Evolutionary conservation across 73 alveolate genomes (phyloP), one percentile per base, ranked within the genome.

Genomic region (Blepharisma stoltei): DNA sequence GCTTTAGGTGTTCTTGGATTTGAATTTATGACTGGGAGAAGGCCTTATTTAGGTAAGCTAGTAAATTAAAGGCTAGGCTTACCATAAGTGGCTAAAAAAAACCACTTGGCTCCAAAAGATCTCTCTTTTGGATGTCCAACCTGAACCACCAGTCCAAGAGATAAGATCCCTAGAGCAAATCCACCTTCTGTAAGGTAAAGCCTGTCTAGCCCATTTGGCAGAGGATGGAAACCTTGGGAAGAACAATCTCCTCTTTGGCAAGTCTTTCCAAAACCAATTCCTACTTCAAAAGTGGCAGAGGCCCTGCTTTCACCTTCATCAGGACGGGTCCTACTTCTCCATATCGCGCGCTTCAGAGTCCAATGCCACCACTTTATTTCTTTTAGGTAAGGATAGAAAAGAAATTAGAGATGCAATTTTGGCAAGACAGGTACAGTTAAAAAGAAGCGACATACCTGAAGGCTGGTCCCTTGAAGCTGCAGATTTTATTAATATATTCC

Each of bases 391-490:
- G 71, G 81, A 87, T 23, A 86, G 99, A 55, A 90, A 95, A 80
- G 99, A 95, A 83, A 93, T 95, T 67, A 95, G 97, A 88, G 99
- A 95, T 76, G 83, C 93, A 78, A 94, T 95, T 8, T 82, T 95
- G 46, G 92, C 97, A 4, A 90, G 89, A 80, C 92, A 95, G 83
- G 93, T 88, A 11, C 65, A 85, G 54, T 83, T 95, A 9, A 94
- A 87, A 76, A 82, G 78, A 81, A 70, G 67, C 54, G 98, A 95
- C 78, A 90, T 95, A 2, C 97, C 96, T 27, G 86, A 84, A 9
- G 96, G 97, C 54, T 95, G 99, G 99, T 85, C 96, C n/a, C 83
- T 94, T 18, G 99, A 95, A 55, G 97, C 93, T 8, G 95, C 97
- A 37, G 99, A 95, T 87, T 95, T 95, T 71, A 90, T 93, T 55